phyloP scores from a whole-genome alignment of 2,329 filamentous ascomycete species.

The Alternaria ethzedia region DNA sequence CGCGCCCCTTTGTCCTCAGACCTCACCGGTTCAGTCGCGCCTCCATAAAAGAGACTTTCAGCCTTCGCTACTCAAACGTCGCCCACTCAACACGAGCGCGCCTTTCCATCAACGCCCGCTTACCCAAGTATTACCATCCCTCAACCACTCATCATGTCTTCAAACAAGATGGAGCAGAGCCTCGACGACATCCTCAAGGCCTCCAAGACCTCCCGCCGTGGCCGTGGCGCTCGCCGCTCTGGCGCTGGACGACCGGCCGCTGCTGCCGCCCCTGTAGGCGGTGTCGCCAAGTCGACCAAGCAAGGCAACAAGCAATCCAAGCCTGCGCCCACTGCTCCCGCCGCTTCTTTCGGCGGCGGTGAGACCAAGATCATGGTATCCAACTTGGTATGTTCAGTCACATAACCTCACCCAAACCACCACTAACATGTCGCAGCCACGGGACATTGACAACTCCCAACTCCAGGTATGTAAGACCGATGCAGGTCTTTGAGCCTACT shows the following conservation, averaged over 20 bases:
- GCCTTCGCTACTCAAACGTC: constrained; percentile 11
- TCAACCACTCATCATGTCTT: constrained; percentile 33
- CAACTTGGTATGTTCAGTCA: constrained; percentile 78
- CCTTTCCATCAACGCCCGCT: constrained; percentile 16
- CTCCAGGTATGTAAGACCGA: constrained; percentile 99
- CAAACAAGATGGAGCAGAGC: constrained; percentile 90
- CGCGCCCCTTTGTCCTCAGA: constrained; percentile 24
- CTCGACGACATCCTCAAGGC: constrained; percentile 96
- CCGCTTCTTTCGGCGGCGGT: constrained; percentile 65
- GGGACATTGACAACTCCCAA: constrained; percentile 94
- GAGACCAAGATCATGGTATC: constrained; percentile 98
- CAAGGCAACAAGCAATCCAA: constrained; percentile 61
- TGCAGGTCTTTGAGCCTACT: constrained; percentile 51
- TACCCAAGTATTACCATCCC: constrained; percentile 18
- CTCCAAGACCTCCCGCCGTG: constrained; percentile 55
- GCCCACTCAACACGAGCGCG: constrained; percentile 17
- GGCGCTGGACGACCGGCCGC: constrained; percentile 60
- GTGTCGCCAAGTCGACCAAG: constrained; percentile 79
- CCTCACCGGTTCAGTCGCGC: constrained; percentile 12
- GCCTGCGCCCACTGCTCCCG: constrained; percentile 69
- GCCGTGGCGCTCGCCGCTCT: constrained; percentile 55
- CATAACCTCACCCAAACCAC: not conserved
- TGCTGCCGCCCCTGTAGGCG: constrained; percentile 76
- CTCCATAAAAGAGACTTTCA: constrained; percentile 12
- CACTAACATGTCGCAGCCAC: constrained; percentile 72